These are phyloP conservation scores for Arachnomyces sp. DNA, from an alignment of 2,329 filamentous ascomycete genomes.

Conservation along the genomic window DNA sequence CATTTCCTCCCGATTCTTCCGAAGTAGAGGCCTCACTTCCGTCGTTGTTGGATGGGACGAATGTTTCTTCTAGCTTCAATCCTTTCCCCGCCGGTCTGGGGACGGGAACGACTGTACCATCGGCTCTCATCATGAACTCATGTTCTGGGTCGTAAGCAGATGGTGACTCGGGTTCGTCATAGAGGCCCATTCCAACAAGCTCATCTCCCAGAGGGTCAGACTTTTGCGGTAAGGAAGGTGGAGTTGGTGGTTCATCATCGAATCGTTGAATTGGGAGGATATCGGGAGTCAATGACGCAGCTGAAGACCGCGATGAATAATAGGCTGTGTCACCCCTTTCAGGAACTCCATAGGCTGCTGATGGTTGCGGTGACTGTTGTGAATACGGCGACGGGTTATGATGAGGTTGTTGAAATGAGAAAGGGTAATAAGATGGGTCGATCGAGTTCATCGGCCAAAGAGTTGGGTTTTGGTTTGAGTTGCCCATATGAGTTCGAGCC, in stretches of 20 bases:
- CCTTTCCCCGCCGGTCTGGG: constrained; percentile 56
- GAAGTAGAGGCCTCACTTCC: constrained; percentile 55
- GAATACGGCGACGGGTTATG: too few relatives aligned
- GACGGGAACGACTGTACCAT: constrained; percentile 8
- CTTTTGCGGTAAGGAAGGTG: constrained; percentile 40
- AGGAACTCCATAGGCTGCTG: too few relatives aligned
- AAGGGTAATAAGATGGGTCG: too few relatives aligned
- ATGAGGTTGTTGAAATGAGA: too few relatives aligned
- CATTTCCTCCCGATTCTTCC: constrained; percentile 44
- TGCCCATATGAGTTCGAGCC: too few relatives aligned
- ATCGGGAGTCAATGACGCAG: constrained; percentile 31
- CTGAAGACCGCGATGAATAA: constrained; percentile 7
- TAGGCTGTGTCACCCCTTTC: not conserved
- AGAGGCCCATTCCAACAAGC: constrained; percentile 74
- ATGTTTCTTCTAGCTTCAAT: constrained; percentile 73
- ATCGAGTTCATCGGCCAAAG: too few relatives aligned
- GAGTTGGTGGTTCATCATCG: constrained; percentile 18
- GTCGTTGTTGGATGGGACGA: constrained; percentile 55
- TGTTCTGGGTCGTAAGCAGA: constrained; percentile 46
- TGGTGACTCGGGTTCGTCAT: constrained; percentile 59
- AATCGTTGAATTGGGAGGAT: constrained; percentile 30
- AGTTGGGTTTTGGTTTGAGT: too few relatives aligned
- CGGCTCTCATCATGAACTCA: constrained; percentile 14
- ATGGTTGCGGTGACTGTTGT: too few relatives aligned
- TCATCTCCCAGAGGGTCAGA: constrained; percentile 59